Evolutionary conservation across 768 basidiomycete genomes (phyloP).

Genomic region (Panus rudis): DNA sequence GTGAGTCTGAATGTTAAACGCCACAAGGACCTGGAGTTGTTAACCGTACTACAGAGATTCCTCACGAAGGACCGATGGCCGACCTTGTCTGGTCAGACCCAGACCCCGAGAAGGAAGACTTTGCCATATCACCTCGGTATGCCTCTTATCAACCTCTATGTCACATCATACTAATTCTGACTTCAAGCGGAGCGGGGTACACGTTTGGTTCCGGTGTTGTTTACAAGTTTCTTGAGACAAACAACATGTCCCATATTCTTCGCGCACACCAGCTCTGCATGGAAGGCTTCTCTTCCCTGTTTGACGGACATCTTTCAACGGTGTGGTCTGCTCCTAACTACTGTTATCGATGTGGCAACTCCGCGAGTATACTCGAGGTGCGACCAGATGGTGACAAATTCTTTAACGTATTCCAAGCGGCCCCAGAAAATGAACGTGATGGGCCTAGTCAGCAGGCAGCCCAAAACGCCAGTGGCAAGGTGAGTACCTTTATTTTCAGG

Average conservation of each 20-base stretch:
- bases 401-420: constrained; percentile 98
- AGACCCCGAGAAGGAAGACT: constrained; percentile 98
- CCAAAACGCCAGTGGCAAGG: constrained; percentile 69
- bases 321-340: constrained; percentile 99
- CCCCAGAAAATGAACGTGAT: constrained; percentile 95
- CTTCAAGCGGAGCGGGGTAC: constrained; percentile 86
- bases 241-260: constrained; percentile 94
- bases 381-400: constrained; percentile 82
- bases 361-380: constrained; percentile 93
- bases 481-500: constrained; percentile 23
- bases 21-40: background rate
- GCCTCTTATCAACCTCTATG: constrained; percentile 19
- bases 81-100: constrained; percentile 99
- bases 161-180: background rate
- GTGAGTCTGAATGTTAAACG: constrained; percentile 37
- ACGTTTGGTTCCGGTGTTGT: constrained; percentile 98
- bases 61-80: constrained; percentile 99
- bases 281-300: constrained; percentile 98
- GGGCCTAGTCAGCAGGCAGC: constrained; percentile 75
- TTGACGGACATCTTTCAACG: constrained; percentile 90
- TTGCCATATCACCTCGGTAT: constrained; percentile 95
- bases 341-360: constrained; percentile 97
- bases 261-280: constrained; percentile 99
- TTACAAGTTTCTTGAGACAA: constrained; percentile 93
- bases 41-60: constrained; percentile 64